Conservation (phyloP, 495 filamentous ascomycete species). For the Cryomyces minteri region DNA sequence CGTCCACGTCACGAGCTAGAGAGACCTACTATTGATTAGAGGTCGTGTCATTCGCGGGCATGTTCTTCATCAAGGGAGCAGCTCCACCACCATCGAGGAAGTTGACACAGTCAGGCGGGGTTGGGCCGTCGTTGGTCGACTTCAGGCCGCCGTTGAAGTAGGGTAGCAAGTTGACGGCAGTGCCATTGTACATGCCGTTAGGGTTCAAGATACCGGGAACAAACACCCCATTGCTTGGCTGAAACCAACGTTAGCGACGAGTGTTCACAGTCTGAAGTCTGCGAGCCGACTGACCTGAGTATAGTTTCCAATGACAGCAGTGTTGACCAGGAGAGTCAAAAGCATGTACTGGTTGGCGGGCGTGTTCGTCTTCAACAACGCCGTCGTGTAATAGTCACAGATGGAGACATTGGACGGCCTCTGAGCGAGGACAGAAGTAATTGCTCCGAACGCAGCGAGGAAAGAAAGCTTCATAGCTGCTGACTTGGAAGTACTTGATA, state of each 20-base stretch:
- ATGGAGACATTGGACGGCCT: conserved; percentile 20
- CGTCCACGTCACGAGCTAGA: background rate
- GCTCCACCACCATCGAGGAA: conserved; percentile 35
- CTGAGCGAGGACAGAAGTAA: background rate
- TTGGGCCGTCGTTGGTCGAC: conserved; percentile 23
- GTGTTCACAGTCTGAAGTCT: background rate
- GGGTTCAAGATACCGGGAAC: conserved; percentile 30
- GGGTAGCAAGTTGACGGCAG: conserved; percentile 26
- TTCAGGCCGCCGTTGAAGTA: conserved; percentile 30
- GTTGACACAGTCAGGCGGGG: conserved; percentile 11
- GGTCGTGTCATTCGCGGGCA: conserved; percentile 23
- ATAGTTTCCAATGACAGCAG: conserved; percentile 33
- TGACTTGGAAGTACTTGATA: too few species aligned
- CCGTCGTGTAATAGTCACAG: conserved; percentile 34
- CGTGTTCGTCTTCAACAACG: conserved; percentile 29
- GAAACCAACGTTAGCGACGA: background rate
- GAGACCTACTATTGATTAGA: conserved; percentile 31
- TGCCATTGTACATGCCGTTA: conserved; percentile 23
- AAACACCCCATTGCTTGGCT: conserved; percentile 3
- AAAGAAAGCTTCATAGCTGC: too few species aligned
- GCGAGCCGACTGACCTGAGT: conserved; percentile 10
- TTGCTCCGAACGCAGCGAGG: background rate
- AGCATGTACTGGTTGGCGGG: conserved; percentile 30
- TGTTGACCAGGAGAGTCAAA: conserved; percentile 33
- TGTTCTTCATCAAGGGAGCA: conserved; percentile 27